Percentiles rank a stretch among this genome's conserved stretches.
Conservation (phyloP, 2,329 filamentous ascomycete genomes). For the Verticillium tricorpus region DNA sequence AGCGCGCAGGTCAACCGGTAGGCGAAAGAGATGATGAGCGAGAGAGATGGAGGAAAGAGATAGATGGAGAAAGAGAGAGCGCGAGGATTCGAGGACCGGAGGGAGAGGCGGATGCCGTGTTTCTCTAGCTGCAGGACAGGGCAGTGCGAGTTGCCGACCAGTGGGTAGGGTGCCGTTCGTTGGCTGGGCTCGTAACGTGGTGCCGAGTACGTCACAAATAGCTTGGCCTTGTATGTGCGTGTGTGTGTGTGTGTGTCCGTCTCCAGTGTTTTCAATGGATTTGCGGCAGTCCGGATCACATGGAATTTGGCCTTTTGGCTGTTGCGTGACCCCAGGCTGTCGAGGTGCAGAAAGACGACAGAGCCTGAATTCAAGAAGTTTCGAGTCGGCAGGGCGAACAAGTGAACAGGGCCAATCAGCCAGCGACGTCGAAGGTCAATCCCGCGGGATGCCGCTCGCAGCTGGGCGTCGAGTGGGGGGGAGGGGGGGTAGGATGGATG, state of each 20-base stretch:
- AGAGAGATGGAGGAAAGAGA: background rate
- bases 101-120: background rate
- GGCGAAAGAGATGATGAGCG: background rate
- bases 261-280: background rate
- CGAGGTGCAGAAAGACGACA: background rate
- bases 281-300: background rate
- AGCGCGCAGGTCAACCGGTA: background rate
- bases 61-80: background rate
- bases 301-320: background rate
- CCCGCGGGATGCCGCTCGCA: background rate
- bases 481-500: background rate
- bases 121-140: background rate
- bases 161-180: background rate
- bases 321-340: background rate
- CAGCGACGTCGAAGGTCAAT: background rate
- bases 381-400: background rate
- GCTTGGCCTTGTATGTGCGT: background rate
- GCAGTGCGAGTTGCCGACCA: background rate
- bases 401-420: background rate
- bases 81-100: background rate
- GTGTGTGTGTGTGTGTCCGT: background rate
- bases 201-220: background rate
- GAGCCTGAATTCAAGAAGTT: background rate
- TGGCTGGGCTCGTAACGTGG: background rate
- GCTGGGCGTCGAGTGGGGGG: background rate